Evolutionary conservation across 495 filamentous ascomycete genomes (phyloP).

Genomic region (Podospora appendiculata): DNA sequence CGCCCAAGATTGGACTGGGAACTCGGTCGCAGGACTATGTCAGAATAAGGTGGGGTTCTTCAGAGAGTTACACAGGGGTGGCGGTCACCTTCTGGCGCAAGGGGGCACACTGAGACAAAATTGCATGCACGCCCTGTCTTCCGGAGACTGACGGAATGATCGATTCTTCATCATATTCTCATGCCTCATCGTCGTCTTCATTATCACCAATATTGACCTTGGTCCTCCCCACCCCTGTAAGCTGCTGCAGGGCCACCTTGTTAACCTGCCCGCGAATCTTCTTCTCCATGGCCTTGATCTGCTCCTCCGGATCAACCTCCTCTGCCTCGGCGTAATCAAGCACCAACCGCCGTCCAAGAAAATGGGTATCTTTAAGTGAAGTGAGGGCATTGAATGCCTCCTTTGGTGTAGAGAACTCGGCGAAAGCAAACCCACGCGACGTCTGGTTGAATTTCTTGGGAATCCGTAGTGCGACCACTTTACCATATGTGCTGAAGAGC

Average conservation of each 20-base stretch:
- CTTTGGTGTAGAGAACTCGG: slow-evolving; percentile 83
- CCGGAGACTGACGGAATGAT: slow-evolving; percentile 3
- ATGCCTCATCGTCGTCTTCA: slow-evolving; percentile 49
- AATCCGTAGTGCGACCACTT: slow-evolving; percentile 83
- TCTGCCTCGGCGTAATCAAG: slow-evolving; percentile 84
- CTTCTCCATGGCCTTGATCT: slow-evolving; percentile 91
- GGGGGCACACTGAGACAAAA: slow-evolving; percentile 14
- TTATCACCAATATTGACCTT: slow-evolving; percentile 77
- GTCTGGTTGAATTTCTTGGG: slow-evolving; percentile 88
- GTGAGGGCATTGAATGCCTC: slow-evolving; percentile 93
- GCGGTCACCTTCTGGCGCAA: slow-evolving; percentile 12
- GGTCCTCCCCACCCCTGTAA: slow-evolving; percentile 73
- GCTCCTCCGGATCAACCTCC: slow-evolving; percentile 82
- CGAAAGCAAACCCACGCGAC: slow-evolving; percentile 92
- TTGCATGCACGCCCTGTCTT: slow-evolving; percentile 7
- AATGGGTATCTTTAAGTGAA: slow-evolving; percentile 85
- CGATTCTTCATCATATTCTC: slow-evolving; percentile 12
- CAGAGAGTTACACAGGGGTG: slow-evolving; percentile 6
- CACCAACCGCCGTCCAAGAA: slow-evolving; percentile 80
- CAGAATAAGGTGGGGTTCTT: slow-evolving; percentile 6
- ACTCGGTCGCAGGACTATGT: slow-evolving; percentile 9
- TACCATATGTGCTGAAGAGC: slow-evolving; percentile 82
- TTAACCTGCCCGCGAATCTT: slow-evolving; percentile 83
- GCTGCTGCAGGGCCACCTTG: slow-evolving; percentile 79
- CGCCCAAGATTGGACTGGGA: slow-evolving; percentile 17